Evolutionary conservation across 176 grass and related monocot species (phyloP).

Genomic region (Triticum monococcum): DNA sequence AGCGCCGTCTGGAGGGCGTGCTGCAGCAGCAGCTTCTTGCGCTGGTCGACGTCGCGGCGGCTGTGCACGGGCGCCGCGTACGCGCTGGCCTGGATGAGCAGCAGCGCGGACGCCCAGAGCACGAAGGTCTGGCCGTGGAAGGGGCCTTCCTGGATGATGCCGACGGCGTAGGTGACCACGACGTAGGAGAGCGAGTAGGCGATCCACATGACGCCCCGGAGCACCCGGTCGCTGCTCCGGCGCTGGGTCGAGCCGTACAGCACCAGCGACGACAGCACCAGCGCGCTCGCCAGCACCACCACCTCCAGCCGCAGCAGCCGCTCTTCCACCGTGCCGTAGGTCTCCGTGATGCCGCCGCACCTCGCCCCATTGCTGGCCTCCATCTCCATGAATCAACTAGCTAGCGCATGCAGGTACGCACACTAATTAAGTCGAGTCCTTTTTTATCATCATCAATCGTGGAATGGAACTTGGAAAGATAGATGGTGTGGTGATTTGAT

Average conservation of each 20-base stretch:
- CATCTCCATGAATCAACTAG: too few relatives aligned
- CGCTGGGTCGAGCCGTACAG: slow-evolving; percentile 15
- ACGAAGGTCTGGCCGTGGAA: slow-evolving; percentile 50
- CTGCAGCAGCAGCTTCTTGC: slow-evolving; percentile 54
- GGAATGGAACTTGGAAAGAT: too few relatives aligned
- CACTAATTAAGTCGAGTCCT: too few relatives aligned
- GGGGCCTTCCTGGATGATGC: background rate
- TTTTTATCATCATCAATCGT: too few relatives aligned
- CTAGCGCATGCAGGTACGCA: too few relatives aligned
- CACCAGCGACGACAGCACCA: background rate
- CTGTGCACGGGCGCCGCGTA: slow-evolving; percentile 38
- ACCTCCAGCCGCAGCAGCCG: background rate
- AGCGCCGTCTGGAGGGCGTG: slow-evolving; percentile 41
- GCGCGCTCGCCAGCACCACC: background rate
- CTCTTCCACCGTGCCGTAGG: too few relatives aligned
- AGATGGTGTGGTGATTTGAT: too few relatives aligned
- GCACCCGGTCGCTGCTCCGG: slow-evolving; percentile 40
- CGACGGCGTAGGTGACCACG: background rate
- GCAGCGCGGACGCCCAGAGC: slow-evolving; percentile 45
- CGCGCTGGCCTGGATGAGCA: slow-evolving; percentile 41
- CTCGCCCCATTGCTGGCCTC: too few relatives aligned
- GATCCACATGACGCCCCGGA: slow-evolving; percentile 17
- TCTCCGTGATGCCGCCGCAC: too few relatives aligned
- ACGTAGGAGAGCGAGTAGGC: background rate
- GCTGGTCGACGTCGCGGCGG: slow-evolving; percentile 41